Percentiles rank a stretch among this genome's conserved stretches.
These are phyloP conservation scores for Corynespora cassiicola DNA, from an alignment of 2,329 filamentous ascomycete genomes.

Conservation along the genomic window DNA sequence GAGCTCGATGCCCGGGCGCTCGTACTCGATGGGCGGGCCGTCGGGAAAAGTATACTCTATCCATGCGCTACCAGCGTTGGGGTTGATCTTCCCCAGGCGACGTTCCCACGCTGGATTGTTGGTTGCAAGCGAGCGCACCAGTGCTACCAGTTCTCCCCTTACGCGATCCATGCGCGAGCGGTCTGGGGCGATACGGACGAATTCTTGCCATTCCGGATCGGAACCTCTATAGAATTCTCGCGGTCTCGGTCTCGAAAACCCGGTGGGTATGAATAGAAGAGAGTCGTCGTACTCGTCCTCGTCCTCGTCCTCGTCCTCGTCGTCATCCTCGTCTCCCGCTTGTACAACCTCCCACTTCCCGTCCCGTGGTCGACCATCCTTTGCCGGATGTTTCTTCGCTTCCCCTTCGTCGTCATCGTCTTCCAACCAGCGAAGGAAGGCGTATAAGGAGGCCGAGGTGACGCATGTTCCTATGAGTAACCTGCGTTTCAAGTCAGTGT, in stretches of 20 bases:
- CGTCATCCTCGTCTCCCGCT: slow-evolving; percentile 21
- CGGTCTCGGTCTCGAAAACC: slow-evolving; percentile 50
- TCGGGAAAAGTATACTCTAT: slow-evolving; percentile 57
- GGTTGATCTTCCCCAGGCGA: slow-evolving; percentile 46
- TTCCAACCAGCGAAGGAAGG: slow-evolving; percentile 26
- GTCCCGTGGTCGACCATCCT: slow-evolving; percentile 5
- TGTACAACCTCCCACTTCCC: slow-evolving; percentile 9
- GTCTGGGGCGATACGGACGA: slow-evolving; percentile 54
- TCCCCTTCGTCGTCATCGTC: slow-evolving; percentile 27
- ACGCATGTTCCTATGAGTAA: slow-evolving; percentile 31
- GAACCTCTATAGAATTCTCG: slow-evolving; percentile 55
- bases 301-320: slow-evolving; percentile 37
- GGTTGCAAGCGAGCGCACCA: slow-evolving; percentile 36
- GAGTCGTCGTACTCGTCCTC: slow-evolving; percentile 38
- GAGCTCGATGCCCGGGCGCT: slow-evolving; percentile 51
- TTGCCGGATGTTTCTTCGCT: slow-evolving; percentile 7
- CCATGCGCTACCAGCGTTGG: slow-evolving; percentile 52
- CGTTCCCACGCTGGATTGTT: slow-evolving; percentile 38
- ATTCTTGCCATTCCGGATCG: slow-evolving; percentile 63
- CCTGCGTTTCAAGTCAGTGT: slow-evolving; percentile 20
- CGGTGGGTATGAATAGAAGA: slow-evolving; percentile 56
- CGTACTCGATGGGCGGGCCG: slow-evolving; percentile 56
- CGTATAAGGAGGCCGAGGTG: slow-evolving; percentile 23
- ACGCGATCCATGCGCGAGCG: slow-evolving; percentile 46
- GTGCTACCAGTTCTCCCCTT: slow-evolving; percentile 45